A percentile compares a stretch with the other conserved stretches of the same genome.
phyloP scores from a whole-genome alignment of 257 asterid species.

The Scutellaria minor region DNA sequence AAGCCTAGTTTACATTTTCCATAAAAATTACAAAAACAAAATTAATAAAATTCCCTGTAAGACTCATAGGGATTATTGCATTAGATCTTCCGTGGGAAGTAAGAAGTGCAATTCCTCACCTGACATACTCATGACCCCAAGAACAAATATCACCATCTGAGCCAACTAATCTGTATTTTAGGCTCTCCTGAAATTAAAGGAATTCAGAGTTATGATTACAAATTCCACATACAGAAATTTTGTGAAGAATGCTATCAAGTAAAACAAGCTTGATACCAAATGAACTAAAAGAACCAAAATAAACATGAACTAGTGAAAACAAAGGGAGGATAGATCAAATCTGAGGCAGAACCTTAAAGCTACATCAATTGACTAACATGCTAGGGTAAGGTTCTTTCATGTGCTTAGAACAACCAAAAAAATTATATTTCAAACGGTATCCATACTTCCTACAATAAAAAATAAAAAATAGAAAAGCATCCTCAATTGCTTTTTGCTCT shows the following conservation, averaged over 20 bases:
- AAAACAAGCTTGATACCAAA: not conserved
- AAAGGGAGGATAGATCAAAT: not conserved
- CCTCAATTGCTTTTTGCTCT: slow-evolving; percentile 3
- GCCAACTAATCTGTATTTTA: slow-evolving; percentile 88
- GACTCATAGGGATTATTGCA: not conserved
- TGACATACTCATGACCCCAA: slow-evolving; percentile 98
- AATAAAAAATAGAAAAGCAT: not conserved
- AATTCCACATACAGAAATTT: slow-evolving; percentile 11
- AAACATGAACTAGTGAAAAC: not conserved
- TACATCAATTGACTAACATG: not conserved
- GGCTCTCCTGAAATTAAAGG: slow-evolving; percentile 77
- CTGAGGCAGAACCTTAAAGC: slow-evolving; percentile 1
- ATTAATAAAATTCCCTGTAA: not conserved
- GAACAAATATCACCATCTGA: slow-evolving; percentile 93
- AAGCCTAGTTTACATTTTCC: not conserved
- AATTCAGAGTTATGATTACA: slow-evolving; percentile 28
- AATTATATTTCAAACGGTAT: not conserved
- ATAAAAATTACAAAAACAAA: not conserved
- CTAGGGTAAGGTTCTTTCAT: slow-evolving; percentile 6
- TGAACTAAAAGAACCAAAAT: slow-evolving; percentile 1
- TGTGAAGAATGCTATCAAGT: slow-evolving; percentile 25
- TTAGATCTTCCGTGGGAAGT: not conserved
- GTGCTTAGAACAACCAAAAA: slow-evolving; percentile 17
- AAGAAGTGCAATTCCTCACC: slow-evolving; percentile 51
- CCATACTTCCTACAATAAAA: not conserved